Base-by-base conservation (phyloP, 1,284 basidiomycete genomes). In the Serendipita sp. region DNA sequence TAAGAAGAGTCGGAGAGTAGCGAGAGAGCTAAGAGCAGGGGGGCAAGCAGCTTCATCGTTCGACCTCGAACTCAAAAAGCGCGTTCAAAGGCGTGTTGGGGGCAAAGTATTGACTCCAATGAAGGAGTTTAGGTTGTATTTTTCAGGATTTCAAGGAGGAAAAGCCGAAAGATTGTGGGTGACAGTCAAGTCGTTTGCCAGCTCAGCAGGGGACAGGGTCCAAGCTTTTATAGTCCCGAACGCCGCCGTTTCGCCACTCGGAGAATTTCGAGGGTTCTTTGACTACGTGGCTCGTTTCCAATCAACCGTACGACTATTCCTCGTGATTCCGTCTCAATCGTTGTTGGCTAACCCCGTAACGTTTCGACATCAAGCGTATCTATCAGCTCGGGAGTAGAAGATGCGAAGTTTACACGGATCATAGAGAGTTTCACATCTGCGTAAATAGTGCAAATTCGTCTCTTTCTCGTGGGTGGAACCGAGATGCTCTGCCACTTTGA, bases 41-140 rank as follows among this genome's bases (percentile, higher is more conserved):
- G 71, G 68, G 70, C 73, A 66, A 83, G 72, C 60, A 87, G 71
- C 72, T 83, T 82, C 87, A 90, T 89, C 68, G 68, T 32, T n/a
- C 22, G 17, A 34, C 26, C 53, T 30, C 12, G 38, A 5, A 38
- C 38, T 38, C 38, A 6, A 38, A 22, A 38, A 38, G 38, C 38
- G 47, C 38, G 35, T 49, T 15, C 13, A 45, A 53, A 17, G 17
- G 8, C 29, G 47, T 17, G 47, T 30, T 17, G 29, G 47, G 17
- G 17, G 47, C 29, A 1, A 5, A 22, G 47, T 49, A 49, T 17
- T 8, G 47, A n/a, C 29, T 49, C 8, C 17, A 49, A 49, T 49
- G 17, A 49, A n/a, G 29, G 47, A 15, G 15, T 8, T 17, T 49
- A 49, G 47, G 29, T 8, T 49, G 15, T 8, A 8, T n/a, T 8